Conservation (phyloP, 345 rosid genomes). For the Linum lewisii region DNA sequence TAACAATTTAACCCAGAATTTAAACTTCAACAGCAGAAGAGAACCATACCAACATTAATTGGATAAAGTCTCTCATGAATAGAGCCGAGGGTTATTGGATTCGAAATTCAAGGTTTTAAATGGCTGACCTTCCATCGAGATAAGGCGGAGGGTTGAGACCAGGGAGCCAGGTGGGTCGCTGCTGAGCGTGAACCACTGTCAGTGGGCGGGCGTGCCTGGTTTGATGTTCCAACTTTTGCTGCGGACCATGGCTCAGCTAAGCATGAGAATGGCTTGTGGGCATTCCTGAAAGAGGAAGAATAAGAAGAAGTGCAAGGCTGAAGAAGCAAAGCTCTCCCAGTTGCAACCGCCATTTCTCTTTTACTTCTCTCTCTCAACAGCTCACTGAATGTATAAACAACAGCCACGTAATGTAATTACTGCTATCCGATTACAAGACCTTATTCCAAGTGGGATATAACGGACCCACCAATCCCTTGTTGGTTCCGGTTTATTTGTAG, state of each 20-base stretch:
- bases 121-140: conserved; percentile 76
- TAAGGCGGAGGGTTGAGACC: conserved; percentile 85
- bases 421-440: conserved; percentile 5
- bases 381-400: conserved; percentile 6
- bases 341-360: conserved; percentile 29
- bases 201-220: conserved; percentile 1
- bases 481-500: not conserved
- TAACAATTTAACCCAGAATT: not conserved
- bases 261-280: conserved; percentile 11
- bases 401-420: conserved; percentile 14
- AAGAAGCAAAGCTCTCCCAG: conserved; percentile 27
- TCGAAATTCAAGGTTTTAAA: not conserved
- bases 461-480: conserved; percentile 20
- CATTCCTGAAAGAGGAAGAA: conserved; percentile 3
- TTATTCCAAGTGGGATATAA: conserved; percentile 11
- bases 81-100: too few species aligned
- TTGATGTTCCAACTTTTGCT: too few species aligned
- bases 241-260: conserved; percentile 13
- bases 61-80: too few species aligned
- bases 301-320: conserved; percentile 29
- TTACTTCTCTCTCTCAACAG: conserved; percentile 17
- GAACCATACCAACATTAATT: too few species aligned
- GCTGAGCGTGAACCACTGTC: conserved; percentile 33
- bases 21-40: not conserved
- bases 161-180: conserved; percentile 91